Evolutionary conservation across 345 rosid species (phyloP).

Genomic region (Gossypium stocksii): DNA sequence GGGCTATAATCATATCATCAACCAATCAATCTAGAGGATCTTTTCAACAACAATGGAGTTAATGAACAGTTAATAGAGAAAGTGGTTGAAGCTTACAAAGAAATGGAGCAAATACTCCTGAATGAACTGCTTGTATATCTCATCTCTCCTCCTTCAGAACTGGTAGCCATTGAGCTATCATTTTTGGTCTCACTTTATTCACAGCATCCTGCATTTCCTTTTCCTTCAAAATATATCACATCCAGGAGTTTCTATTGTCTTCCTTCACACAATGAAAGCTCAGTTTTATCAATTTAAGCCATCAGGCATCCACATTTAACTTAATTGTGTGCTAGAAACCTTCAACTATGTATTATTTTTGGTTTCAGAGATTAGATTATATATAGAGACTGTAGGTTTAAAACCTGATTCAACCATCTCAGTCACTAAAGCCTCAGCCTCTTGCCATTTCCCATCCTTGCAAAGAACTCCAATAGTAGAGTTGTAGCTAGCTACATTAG

Average conservation of each 20-base stretch:
- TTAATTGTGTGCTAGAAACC: neutral
- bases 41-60: no score
- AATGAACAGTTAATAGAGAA: no score
- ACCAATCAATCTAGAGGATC: no score
- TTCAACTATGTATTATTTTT: slow-evolving; percentile 17
- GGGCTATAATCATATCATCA: no score
- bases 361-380: slow-evolving; percentile 36
- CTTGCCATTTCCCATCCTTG: slow-evolving; percentile 58
- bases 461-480: slow-evolving; percentile 51
- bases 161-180: no score
- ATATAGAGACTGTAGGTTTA: slow-evolving; percentile 42
- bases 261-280: neutral
- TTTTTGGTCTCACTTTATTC: no score
- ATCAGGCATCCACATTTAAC: neutral
- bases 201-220: no score
- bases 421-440: slow-evolving; percentile 50
- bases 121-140: no score
- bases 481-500: slow-evolving; percentile 62
- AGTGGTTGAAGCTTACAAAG: no score
- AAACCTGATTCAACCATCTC: slow-evolving; percentile 51
- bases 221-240: no score
- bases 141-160: no score
- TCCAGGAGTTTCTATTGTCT: neutral
- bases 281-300: neutral
- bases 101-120: no score